Evolutionary conservation across 78 protist species (phyloP).

Genomic region (Isochrysis galbana): DNA sequence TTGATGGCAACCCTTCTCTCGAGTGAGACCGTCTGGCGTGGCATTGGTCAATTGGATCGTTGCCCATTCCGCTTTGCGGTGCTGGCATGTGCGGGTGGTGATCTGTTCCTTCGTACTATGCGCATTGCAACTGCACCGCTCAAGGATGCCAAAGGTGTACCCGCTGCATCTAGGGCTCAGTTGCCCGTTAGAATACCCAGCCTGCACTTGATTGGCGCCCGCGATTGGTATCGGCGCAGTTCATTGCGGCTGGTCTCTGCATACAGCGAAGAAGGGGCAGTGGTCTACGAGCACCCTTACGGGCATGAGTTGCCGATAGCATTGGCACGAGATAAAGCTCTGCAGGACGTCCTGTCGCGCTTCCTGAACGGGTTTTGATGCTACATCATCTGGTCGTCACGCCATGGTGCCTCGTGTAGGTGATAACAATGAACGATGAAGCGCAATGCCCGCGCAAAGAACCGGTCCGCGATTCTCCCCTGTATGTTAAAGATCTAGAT

Average conservation of each 20-base stretch:
- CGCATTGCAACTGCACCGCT: neutral
- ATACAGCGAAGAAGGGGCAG: neutral
- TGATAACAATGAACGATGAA: no score
- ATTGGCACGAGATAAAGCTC: neutral
- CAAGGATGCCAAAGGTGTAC: neutral
- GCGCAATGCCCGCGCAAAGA: no score
- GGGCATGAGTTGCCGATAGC: neutral
- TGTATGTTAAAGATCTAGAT: no score
- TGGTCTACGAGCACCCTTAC: neutral
- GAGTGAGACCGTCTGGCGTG: neutral
- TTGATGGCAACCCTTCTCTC: neutral
- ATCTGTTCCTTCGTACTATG: neutral
- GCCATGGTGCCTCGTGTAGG: no score
- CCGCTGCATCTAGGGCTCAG: neutral
- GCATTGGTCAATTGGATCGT: neutral
- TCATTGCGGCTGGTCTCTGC: neutral
- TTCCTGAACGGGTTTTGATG: neutral
- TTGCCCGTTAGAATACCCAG: neutral
- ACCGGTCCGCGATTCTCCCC: no score
- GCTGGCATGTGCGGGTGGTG: neutral
- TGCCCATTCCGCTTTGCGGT: neutral
- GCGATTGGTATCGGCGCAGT: neutral
- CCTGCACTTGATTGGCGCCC: neutral
- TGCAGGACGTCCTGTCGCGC: neutral
- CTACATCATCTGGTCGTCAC: no score